Base-by-base conservation (phyloP, 2,329 filamentous ascomycete species). In the Fusarium napiforme region DNA sequence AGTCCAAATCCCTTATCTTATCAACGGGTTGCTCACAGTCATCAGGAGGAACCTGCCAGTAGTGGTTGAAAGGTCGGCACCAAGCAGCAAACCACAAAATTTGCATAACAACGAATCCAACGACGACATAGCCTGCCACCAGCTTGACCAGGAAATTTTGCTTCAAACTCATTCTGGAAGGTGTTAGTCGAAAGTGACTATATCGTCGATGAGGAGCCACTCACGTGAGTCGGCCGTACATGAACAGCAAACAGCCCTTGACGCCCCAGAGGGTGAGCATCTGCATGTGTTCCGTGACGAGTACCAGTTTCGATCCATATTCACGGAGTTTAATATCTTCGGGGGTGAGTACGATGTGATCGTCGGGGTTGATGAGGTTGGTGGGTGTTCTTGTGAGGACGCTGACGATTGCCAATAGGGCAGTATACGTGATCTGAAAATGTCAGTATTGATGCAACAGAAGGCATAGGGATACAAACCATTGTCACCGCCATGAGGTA, bases 231-330 rank as follows among this genome's bases (percentile, higher is more conserved):
- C 87, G 85, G 47, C 83, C 81, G 62, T 88, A 90, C 82, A 90
- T 84, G 61, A 89, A 79, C 14, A 90, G 73, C 65, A 90, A 81
- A 71, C 76, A 90, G 3, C 82, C 80, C 72, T 90, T 90, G 58
- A 89, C 83, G 0, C 82, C 80, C 85, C 87, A 90, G 21, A 87
- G 85, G 1, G 86, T 84, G 49, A 89, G 83, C 26, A 92, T 83
- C 82, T 92, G 91, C 69, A 86, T 84, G 74, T 91, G 84, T 67
- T 91, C 90, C 0, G 88, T 87, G 15, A 90, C 85, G 19, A 91
- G 84, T 2, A 91, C 88, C 79, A 89, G 84, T 81, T 91, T 91
- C 55, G 88, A 89, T 23, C 89, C 90, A 47, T 79, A 81, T 4
- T 82, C 79, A 50, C 88, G 82, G n/a, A 83, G 76, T 8, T 76